These are phyloP conservation scores for Phytophthora pini DNA, from an alignment of 352 stramenopile genomes.

Conservation along the genomic window DNA sequence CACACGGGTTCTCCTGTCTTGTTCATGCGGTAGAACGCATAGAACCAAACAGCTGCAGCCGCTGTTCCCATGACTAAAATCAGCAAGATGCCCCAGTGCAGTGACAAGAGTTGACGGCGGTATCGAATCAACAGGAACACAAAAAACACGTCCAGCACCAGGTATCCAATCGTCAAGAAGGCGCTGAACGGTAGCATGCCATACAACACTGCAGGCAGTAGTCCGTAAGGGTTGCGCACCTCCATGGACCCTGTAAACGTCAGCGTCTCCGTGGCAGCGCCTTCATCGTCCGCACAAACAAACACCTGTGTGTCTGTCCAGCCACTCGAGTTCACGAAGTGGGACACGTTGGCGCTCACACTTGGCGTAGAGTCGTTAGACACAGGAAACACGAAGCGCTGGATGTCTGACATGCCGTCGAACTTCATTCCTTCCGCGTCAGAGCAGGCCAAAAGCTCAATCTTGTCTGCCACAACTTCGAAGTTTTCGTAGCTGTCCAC, in stretches of 20 bases:
- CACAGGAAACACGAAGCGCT: slow-evolving; percentile 75
- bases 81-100: slow-evolving; percentile 86
- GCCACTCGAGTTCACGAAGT: slow-evolving; percentile 66
- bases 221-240: slow-evolving; percentile 83
- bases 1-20: slow-evolving; percentile 88
- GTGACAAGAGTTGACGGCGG: slow-evolving; percentile 71
- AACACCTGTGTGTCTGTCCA: slow-evolving; percentile 88
- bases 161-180: slow-evolving; percentile 75
- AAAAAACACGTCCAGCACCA: slow-evolving; percentile 85
- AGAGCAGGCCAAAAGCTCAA: slow-evolving; percentile 79
- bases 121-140: slow-evolving; percentile 69
- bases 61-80: slow-evolving; percentile 82
- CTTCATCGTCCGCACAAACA: slow-evolving; percentile 69
- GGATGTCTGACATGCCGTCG: slow-evolving; percentile 67
- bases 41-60: slow-evolving; percentile 74
- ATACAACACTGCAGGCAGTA: slow-evolving; percentile 83
- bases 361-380: slow-evolving; percentile 44
- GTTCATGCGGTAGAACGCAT: slow-evolving; percentile 90
- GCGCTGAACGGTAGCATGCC: slow-evolving; percentile 88
- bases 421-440: slow-evolving; percentile 48
- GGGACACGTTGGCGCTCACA: slow-evolving; percentile 56
- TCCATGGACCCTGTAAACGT: slow-evolving; percentile 75
- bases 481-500: slow-evolving; percentile 76
- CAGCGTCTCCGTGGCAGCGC: slow-evolving; percentile 52
- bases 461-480: slow-evolving; percentile 63